Percentiles rank a stretch among this genome's conserved stretches.
phyloP scores from a whole-genome alignment of 192 early-diverging fungal species.

The Linnemannia zychae region DNA sequence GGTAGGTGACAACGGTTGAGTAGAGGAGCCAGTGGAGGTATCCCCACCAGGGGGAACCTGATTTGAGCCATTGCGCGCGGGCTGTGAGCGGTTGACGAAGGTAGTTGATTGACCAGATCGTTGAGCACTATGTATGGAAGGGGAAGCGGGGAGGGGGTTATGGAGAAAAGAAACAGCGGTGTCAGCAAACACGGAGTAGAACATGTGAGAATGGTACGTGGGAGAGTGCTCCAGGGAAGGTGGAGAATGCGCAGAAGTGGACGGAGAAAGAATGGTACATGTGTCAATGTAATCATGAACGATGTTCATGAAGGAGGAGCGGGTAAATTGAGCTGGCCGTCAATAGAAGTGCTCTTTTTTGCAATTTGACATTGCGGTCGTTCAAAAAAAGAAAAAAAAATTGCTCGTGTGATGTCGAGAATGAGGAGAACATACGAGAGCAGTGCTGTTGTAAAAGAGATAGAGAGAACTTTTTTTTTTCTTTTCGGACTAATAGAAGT shows the following conservation, averaged over 20 bases:
- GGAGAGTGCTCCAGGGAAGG: not conserved
- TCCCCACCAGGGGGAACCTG: constrained; percentile 34
- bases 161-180: too few species aligned
- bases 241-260: not conserved
- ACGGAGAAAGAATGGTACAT: too few species aligned
- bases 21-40: constrained; percentile 48
- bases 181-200: too few species aligned
- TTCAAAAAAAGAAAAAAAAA: not conserved
- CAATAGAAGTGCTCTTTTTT: not conserved
- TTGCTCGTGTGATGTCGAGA: constrained; percentile 5
- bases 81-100: constrained; percentile 16
- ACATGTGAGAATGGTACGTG: too few species aligned
- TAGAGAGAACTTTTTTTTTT: not conserved
- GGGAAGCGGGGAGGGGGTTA: not conserved
- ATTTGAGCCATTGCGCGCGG: constrained; percentile 31
- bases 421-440: not conserved
- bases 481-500: not conserved
- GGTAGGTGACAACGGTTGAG: constrained; percentile 37
- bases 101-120: constrained; percentile 36
- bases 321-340: not conserved
- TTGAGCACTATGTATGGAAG: constrained; percentile 19
- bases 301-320: too few species aligned
- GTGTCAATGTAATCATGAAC: not conserved
- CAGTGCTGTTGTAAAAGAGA: not conserved
- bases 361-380: not conserved